These are phyloP conservation scores for Ananas comosus DNA, from an alignment of 176 grass and related monocot species.

Conservation along the genomic window DNA sequence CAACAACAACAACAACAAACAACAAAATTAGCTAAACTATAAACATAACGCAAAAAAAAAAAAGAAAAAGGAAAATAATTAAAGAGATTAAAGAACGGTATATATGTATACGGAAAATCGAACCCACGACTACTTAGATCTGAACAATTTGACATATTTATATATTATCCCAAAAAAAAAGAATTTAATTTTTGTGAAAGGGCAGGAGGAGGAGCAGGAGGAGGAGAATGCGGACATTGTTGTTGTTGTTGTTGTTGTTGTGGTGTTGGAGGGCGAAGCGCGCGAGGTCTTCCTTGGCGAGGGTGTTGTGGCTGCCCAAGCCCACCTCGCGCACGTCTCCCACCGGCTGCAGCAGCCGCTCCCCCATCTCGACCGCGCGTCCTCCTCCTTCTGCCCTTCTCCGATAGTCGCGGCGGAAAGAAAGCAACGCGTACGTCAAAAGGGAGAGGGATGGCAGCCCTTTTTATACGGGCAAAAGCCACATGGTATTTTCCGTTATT, in stretches of 20 bases:
- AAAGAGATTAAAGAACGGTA: neutral
- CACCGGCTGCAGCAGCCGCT: neutral
- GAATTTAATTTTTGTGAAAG: no score
- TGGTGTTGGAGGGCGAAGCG: conserved; percentile 64
- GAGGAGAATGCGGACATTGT: conserved; percentile 17
- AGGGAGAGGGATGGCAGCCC: no score
- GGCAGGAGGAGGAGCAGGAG: no score
- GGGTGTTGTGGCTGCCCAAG: conserved; percentile 42
- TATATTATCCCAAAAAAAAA: no score
- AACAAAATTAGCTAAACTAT: neutral
- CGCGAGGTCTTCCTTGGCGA: conserved; percentile 32
- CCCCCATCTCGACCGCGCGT: no score
- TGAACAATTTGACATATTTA: no score
- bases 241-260: conserved; percentile 26
- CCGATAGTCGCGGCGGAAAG: neutral
- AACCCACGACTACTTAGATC: no score
- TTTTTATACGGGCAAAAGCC: no score
- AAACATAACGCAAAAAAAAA: neutral
- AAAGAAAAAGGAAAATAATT: neutral
- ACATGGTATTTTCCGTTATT: no score
- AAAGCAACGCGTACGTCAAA: no score
- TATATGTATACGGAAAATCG: no score
- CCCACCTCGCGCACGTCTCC: conserved; percentile 34
- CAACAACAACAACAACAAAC: neutral
- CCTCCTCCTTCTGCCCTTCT: no score